These are phyloP conservation scores for Dothideomycetidae sp. DNA, from an alignment of 2,329 filamentous ascomycete species.

Conservation along the genomic window DNA sequence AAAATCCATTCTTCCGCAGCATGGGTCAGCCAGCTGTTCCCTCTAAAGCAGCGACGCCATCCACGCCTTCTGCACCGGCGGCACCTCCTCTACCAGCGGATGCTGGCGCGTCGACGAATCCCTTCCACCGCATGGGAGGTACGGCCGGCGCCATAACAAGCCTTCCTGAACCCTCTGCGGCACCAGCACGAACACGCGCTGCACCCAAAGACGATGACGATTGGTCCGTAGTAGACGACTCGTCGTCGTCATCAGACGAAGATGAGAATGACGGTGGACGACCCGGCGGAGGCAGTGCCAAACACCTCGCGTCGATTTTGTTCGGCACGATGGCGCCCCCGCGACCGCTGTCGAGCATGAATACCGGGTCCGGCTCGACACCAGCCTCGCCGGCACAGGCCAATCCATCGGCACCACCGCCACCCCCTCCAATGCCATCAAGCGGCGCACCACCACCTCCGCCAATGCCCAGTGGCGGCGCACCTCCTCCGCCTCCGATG, in stretches of 20 bases:
- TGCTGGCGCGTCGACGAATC: conserved; percentile 59
- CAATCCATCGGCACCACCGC: conserved; percentile 24
- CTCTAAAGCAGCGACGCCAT: conserved; percentile 22
- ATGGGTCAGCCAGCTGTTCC: conserved; percentile 48
- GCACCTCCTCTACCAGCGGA: conserved; percentile 25
- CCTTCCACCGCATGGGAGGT: conserved; percentile 77
- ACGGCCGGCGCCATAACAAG: conserved; percentile 38
- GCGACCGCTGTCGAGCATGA: conserved; percentile 70
- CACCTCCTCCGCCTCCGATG: conserved; percentile 38
- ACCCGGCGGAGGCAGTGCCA: conserved; percentile 68
- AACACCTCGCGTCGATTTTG: conserved; percentile 82
- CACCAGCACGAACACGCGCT: conserved; percentile 37
- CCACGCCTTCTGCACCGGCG: conserved; percentile 31
- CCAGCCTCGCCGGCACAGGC: conserved; percentile 26
- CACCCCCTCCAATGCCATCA: conserved; percentile 32
- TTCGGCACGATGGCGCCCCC: conserved; percentile 96
- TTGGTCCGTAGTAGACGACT: conserved; percentile 57
- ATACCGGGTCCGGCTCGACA: conserved; percentile 31
- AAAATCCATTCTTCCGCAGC: conserved; percentile 90
- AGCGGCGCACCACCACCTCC: conserved; percentile 28
- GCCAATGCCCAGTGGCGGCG: conserved; percentile 17
- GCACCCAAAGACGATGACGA: conserved; percentile 52
- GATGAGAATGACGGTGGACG: conserved; percentile 63
- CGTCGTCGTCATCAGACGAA: conserved; percentile 50
- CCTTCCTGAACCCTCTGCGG: conserved; percentile 36